Evolutionary conservation across 1,139 yeast genomes (phyloP), one percentile per base, ranked within the genome.

Genomic region (Oligophagozyma castellii): DNA sequence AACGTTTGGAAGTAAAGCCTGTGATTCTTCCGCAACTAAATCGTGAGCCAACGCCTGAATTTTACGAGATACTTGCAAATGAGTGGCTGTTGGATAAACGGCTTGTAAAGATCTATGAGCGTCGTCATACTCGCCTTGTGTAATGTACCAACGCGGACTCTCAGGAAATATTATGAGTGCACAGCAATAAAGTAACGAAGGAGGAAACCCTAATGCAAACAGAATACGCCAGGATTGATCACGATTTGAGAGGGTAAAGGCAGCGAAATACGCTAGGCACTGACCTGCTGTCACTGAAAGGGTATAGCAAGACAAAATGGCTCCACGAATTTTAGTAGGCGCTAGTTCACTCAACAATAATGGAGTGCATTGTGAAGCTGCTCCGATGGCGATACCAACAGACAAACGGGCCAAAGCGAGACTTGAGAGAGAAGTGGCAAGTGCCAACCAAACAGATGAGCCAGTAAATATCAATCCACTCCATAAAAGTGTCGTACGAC

Each of bases 111-210:
- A 55, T 4, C 29, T 31, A 19, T 49, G 46, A 1, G 77, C 74
- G 13, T 55, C 51, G 3, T 54, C 55, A 11, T 51, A 37, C 18
- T 58, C 45, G 4, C 60, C 61, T 16, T 54, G 53, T 12, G 61
- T 49, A 7, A 69, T 56, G 21, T 68, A 52, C 60, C 62, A 70
- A 31, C 78, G 55, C 2, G 79, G 79, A 3, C 74, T 65, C 42
- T 73, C 79, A 1, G 79, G 78, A 14, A 71, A 58, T 34, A 63
- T 56, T 26, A 54, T 57, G 14, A 62, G 46, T 8, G 51, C 31
- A 3, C 51, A 24, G 5, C 63, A 37, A 29, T 62, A 59, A 7
- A 58, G 4, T 2, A 54, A 14, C 3, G 68, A 62, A 1, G 68
- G 68, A 1, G 61, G 16, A 0, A 56, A 56, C 8, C 66, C 56